Evolutionary conservation across 2,329 filamentous ascomycete genomes (phyloP).

Genomic region (Penicillium sp.): DNA sequence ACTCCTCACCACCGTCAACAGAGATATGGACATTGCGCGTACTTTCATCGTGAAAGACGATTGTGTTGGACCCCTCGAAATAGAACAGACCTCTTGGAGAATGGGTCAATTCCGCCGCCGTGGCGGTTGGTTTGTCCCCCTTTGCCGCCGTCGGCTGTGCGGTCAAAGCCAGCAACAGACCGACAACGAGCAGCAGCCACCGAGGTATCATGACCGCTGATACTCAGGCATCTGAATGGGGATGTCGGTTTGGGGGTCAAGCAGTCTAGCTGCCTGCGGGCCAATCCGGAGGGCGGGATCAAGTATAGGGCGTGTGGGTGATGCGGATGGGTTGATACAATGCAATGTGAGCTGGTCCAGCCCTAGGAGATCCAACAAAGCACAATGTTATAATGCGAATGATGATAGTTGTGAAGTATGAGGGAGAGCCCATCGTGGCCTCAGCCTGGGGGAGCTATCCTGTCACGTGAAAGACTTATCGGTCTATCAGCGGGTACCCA

Average conservation of each 20-base stretch:
- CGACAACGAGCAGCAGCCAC: conserved; percentile 49
- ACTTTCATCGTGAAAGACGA: conserved; percentile 70
- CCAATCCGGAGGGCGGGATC: conserved; percentile 10
- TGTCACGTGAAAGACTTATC: conserved; percentile 30
- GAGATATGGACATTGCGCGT: conserved; percentile 73
- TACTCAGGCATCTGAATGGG: conserved; percentile 30
- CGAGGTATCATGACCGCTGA: conserved; percentile 39
- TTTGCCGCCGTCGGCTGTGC: conserved; percentile 52
- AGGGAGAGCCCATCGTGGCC: conserved; percentile 27
- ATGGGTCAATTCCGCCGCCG: conserved; percentile 64
- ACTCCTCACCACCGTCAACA: conserved; percentile 74
- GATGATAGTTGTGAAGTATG: conserved; percentile 2
- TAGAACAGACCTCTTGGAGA: conserved; percentile 74
- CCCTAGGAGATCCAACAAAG: not conserved
- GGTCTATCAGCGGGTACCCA: not conserved
- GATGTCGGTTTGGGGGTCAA: not conserved
- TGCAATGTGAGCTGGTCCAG: not conserved
- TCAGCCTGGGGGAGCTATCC: conserved; percentile 23
- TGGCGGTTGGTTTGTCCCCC: conserved; percentile 63
- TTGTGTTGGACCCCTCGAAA: conserved; percentile 83
- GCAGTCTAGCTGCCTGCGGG: conserved; percentile 14
- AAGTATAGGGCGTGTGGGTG: not conserved
- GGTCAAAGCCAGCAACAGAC: conserved; percentile 55
- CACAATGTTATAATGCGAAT: conserved; percentile 2
- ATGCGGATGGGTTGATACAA: not conserved